phyloP scores from a whole-genome alignment of 2,329 filamentous ascomycete species.

The Diaporthe helianthi region DNA sequence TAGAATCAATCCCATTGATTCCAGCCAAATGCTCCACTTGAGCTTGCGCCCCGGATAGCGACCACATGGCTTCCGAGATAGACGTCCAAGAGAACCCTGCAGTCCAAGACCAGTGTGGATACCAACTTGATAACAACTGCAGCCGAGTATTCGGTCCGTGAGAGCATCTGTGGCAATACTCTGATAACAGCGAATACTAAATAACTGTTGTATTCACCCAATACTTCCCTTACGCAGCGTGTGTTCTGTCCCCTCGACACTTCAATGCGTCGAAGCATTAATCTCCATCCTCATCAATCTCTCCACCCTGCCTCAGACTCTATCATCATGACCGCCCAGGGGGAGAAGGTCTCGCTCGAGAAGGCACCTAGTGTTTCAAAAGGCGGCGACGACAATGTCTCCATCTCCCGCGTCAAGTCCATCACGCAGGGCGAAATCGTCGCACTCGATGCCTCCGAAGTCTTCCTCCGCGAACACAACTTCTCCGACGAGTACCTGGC shows the following conservation, averaged over 20 bases:
- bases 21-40: too few relatives aligned
- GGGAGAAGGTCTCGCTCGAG: slow-evolving; percentile 21
- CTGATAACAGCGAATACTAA: slow-evolving; percentile 25
- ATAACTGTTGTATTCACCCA: not conserved
- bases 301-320: not conserved
- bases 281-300: not conserved
- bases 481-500: slow-evolving; percentile 32
- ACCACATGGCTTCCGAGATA: not conserved
- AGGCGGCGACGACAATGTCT: slow-evolving; percentile 27
- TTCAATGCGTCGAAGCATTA: too few relatives aligned
- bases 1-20: too few relatives aligned
- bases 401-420: slow-evolving; percentile 30
- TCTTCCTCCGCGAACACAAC: slow-evolving; percentile 35
- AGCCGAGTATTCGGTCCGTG: not conserved
- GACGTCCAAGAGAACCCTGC: not conserved
- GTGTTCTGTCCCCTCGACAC: not conserved
- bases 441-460: slow-evolving; percentile 33
- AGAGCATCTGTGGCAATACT: not conserved
- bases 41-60: too few relatives aligned
- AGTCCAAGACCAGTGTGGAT: slow-evolving; percentile 14
- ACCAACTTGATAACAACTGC: slow-evolving; percentile 3
- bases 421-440: slow-evolving; percentile 30
- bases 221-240: not conserved
- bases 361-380: slow-evolving; percentile 23
- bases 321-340: slow-evolving; percentile 16